These are phyloP conservation scores for Pilaira anomala DNA, from an alignment of 192 early-diverging fungal genomes.

Conservation along the genomic window DNA sequence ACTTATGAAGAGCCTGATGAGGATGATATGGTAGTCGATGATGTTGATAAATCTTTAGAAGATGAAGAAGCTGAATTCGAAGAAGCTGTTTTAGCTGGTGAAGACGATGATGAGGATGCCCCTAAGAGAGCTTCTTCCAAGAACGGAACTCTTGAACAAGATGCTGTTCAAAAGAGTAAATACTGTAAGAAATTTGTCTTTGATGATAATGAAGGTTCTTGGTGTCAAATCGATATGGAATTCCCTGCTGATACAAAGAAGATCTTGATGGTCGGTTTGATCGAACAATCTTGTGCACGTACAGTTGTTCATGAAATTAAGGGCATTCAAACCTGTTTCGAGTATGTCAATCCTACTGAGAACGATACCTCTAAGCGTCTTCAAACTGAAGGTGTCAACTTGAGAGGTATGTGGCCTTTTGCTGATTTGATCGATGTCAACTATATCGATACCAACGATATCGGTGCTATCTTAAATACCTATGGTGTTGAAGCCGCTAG, in stretches of 20 bases:
- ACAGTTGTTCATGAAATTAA: conserved; percentile 85
- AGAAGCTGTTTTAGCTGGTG: conserved; percentile 33
- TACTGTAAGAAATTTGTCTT: conserved; percentile 72
- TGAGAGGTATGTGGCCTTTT: conserved; percentile 86
- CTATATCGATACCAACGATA: conserved; percentile 92
- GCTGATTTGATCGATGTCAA: conserved; percentile 78
- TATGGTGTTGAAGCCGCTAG: conserved; percentile 99
- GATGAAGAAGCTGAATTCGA: conserved; percentile 47
- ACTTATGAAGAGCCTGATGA: conserved; percentile 84
- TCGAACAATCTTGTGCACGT: conserved; percentile 67
- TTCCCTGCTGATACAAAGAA: conserved; percentile 90
- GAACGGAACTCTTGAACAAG: conserved; percentile 43
- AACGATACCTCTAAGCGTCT: conserved; percentile 73
- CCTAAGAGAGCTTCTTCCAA: conserved; percentile 33
- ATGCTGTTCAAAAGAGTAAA: conserved; percentile 51
- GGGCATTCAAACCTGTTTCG: conserved; percentile 77
- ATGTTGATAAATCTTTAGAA: conserved; percentile 41
- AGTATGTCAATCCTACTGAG: conserved; percentile 73
- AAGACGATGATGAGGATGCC: conserved; percentile 45
- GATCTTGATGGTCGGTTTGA: conserved; percentile 89
- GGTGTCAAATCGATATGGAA: conserved; percentile 80
- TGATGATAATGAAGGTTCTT: conserved; percentile 60
- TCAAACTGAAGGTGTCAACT: conserved; percentile 89
- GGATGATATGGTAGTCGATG: conserved; percentile 62
- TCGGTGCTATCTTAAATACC: conserved; percentile 85